A percentile compares a stretch with the other conserved stretches of the same genome.
Evolutionary conservation across 2,329 filamentous ascomycete genomes (phyloP).

Genomic region (Colletotrichum simmondsii): DNA sequence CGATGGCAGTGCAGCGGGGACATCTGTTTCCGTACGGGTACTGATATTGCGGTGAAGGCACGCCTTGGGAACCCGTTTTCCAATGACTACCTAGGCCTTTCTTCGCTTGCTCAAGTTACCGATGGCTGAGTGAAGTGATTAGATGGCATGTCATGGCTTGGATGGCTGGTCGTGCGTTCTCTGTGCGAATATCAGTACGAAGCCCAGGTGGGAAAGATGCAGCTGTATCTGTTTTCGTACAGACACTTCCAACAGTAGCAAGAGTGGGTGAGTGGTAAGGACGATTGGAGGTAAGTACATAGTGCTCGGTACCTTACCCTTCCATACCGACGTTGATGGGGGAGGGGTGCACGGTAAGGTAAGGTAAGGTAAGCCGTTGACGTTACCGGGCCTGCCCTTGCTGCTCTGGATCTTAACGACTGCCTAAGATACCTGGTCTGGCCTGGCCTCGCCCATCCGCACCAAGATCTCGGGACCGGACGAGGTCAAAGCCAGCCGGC

Average conservation of each 20-base stretch:
- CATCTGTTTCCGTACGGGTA: background rate
- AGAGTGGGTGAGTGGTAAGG: too few relatives aligned
- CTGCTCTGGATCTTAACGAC: conserved; percentile 1
- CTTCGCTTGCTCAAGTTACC: background rate
- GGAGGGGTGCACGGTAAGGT: background rate
- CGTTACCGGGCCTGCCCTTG: background rate
- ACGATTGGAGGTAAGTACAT: too few relatives aligned
- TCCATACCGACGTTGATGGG: background rate
- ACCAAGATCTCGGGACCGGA: background rate
- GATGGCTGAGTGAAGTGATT: background rate
- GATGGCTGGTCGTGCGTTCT: too few relatives aligned
- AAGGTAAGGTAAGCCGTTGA: background rate
- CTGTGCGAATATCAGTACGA: background rate
- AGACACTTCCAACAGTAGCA: background rate
- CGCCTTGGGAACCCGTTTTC: background rate
- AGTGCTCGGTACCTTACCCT: too few relatives aligned
- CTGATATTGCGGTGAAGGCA: background rate
- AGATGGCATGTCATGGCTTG: too few relatives aligned
- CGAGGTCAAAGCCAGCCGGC: background rate
- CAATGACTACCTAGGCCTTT: background rate
- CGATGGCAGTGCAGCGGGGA: conserved; percentile 1
- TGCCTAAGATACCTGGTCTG: background rate
- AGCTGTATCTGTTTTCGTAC: background rate
- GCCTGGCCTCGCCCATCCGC: background rate
- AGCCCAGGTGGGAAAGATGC: background rate